Evolutionary conservation across 2,329 filamentous ascomycete genomes (phyloP), one percentile per base, ranked within the genome.

Genomic region (Neonectria coccinea): DNA sequence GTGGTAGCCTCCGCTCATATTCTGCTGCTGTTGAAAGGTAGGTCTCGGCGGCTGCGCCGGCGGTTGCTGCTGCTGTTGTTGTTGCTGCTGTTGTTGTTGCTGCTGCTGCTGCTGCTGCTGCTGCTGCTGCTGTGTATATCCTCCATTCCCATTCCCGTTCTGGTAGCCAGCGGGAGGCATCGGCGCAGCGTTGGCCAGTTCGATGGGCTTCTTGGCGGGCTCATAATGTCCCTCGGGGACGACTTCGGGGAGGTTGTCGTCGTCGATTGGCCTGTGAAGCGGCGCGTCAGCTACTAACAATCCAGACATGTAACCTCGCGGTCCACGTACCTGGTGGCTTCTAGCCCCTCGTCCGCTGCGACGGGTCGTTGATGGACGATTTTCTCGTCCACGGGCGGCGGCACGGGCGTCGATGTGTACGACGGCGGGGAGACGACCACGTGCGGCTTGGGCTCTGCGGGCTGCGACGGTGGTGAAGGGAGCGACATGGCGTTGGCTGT

Each of bases 241-340:
- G 45, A 74, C 71, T 59, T 73, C 71, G 62, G 71, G 71, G 56
- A 73, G 71, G 52, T 70, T 70, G 2, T 65, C 60, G 60, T 73
- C 70, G 57, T 74, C 61, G 31, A 65, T 44, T 1, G 39, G 42
- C 16, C 27, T 33, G 31, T 12, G 31, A 12, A 12, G 4, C 31
- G 31, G 31, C 3, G 31, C 9, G 31, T 33, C 31, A 33, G 31
- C 31, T 60, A 2, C 14, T 36, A 39, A 56, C 63, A n/a, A 9
- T 4, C 4, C 31, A 12, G 10, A 33, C 31, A 33, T 12, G 31
- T 4, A 12, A 5, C 0, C 4, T 12, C 10, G 10, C 31, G 4
- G 31, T 33, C 27, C 14, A 11, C 16, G 8, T 42, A 60, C 62
- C 20, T 18, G 47, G 45, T 39, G 18, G 47, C 36, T 47, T 64